Evolutionary conservation across 805 yeast genomes (phyloP).

Genomic region (Sungouiozyma intestinalis): DNA sequence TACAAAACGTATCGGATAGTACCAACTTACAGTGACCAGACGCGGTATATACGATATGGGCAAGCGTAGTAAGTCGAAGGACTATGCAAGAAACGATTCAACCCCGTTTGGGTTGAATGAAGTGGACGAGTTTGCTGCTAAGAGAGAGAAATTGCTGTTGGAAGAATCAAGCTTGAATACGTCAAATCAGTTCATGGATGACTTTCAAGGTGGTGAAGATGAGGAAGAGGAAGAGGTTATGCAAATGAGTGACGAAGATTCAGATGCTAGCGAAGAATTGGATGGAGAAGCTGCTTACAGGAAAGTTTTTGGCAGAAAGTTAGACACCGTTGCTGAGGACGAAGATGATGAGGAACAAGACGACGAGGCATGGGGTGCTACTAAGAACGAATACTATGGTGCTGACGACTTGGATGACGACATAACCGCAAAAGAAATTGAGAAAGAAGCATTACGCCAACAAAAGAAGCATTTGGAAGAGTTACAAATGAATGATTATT

Average conservation of each 20-base stretch:
- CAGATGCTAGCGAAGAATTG: conserved; percentile 26
- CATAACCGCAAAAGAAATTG: conserved; percentile 66
- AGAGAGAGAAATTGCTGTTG: conserved; percentile 45
- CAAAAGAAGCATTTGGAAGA: conserved; percentile 75
- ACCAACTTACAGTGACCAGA: too few relatives aligned
- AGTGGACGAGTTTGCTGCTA: conserved; percentile 57
- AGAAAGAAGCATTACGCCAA: conserved; percentile 77
- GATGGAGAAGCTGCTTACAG: conserved; percentile 32
- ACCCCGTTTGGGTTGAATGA: conserved; percentile 47
- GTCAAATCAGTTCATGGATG: conserved; percentile 31
- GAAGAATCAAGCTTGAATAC: conserved; percentile 44
- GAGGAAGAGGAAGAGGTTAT: conserved; percentile 42
- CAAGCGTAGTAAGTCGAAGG: background rate
- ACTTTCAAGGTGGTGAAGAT: conserved; percentile 37
- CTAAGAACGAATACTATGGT: conserved; percentile 40
- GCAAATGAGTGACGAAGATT: conserved; percentile 29
- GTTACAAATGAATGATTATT: conserved; percentile 60
- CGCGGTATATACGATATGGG: background rate
- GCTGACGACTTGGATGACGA: conserved; percentile 47
- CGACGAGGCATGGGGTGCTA: conserved; percentile 39
- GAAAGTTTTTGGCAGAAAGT: conserved; percentile 27
- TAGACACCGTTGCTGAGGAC: conserved; percentile 21
- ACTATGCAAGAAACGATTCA: background rate
- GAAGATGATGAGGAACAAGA: conserved; percentile 28
- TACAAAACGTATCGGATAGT: too few relatives aligned